A percentile compares a stretch with the other conserved stretches of the same genome.
Evolutionary conservation across 2,329 filamentous ascomycete species (phyloP).

Genomic region (Trichoderma guizhouense): DNA sequence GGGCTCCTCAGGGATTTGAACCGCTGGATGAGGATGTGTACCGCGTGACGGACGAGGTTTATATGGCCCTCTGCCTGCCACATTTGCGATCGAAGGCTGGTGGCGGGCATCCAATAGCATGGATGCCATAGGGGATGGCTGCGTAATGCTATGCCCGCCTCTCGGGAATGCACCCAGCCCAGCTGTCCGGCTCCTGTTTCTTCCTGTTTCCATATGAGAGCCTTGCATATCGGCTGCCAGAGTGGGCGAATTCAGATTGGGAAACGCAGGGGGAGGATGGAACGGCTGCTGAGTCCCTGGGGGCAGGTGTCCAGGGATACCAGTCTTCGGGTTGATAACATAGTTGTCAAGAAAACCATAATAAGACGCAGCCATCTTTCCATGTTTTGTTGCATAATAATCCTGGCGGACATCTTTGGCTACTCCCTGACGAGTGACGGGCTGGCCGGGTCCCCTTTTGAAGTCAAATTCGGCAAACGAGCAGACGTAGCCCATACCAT

Average conservation of each 20-base stretch:
- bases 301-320: slow-evolving; percentile 58
- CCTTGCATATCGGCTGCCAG: slow-evolving; percentile 54
- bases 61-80: slow-evolving; percentile 45
- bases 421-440: slow-evolving; percentile 36
- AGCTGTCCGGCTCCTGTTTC: slow-evolving; percentile 40
- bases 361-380: slow-evolving; percentile 97
- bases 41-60: slow-evolving; percentile 43
- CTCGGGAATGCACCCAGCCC: slow-evolving; percentile 27
- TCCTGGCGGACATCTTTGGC: slow-evolving; percentile 74
- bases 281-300: slow-evolving; percentile 57
- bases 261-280: slow-evolving; percentile 72
- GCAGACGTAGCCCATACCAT: slow-evolving; percentile 92
- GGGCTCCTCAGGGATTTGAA: slow-evolving; percentile 55
- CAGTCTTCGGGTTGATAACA: slow-evolving; percentile 67
- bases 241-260: slow-evolving; percentile 63
- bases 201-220: slow-evolving; percentile 45
- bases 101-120: slow-evolving; percentile 73
- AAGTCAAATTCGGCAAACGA: slow-evolving; percentile 98
- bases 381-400: slow-evolving; percentile 92
- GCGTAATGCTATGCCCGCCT: slow-evolving; percentile 41
- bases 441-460: slow-evolving; percentile 66
- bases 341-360: slow-evolving; percentile 96
- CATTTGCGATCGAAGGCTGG: slow-evolving; percentile 56
- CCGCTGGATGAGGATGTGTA: slow-evolving; percentile 43
- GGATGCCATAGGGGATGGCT: slow-evolving; percentile 66